Base-by-base conservation (phyloP, 202 grass and related monocot species). In the Setaria italica region DNA sequence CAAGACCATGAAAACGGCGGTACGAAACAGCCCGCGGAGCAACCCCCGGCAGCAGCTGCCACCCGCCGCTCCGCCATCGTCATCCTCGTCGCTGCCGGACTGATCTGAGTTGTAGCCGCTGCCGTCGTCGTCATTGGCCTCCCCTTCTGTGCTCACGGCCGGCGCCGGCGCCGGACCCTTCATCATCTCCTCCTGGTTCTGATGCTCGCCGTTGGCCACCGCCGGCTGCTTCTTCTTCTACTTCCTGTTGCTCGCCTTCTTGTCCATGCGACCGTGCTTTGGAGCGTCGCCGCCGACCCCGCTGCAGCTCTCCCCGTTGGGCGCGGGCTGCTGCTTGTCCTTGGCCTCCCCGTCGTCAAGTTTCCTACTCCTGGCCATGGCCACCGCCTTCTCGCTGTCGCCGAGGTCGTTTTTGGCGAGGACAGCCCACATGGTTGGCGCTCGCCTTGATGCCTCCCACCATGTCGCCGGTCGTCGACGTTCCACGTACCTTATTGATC, bases 351-450 rank as follows among this genome's bases (percentile, higher is more conserved):
- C 11, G 8, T 3, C n/a, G 56, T 59, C 56, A 10, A 51, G 49
- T 51, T 11, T n/a, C 4, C 57, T n/a, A 6, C 16, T 25, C 25
- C 25, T 7, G 1, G 53, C 53, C 39, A 41, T 9, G 6, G 20
- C 50, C 50, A 15, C 58, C 7, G 49, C 69, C 3, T 15, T 30
- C 20, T 65, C 7, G 39, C 6, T 45, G 7, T 84, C 29, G 60
- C 76, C 81, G 7, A 74, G 57, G 41, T 88, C 75, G 7, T 80
- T 1, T 29, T 58, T 25, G 54, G 11, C 0, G 33, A 85, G 76
- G 21, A 69, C 7, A 2, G 43, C 70, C 87, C 82, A 85, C 87
- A 80, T 70, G 82, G 25, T 81, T 85, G 53, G 13, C 46, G 21
- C 30, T 66, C 12, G 42, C 39, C 67, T 47, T 45, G 39, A 19